Conservation (phyloP, 2,329 filamentous ascomycete genomes). For the Fusarium hostae region DNA sequence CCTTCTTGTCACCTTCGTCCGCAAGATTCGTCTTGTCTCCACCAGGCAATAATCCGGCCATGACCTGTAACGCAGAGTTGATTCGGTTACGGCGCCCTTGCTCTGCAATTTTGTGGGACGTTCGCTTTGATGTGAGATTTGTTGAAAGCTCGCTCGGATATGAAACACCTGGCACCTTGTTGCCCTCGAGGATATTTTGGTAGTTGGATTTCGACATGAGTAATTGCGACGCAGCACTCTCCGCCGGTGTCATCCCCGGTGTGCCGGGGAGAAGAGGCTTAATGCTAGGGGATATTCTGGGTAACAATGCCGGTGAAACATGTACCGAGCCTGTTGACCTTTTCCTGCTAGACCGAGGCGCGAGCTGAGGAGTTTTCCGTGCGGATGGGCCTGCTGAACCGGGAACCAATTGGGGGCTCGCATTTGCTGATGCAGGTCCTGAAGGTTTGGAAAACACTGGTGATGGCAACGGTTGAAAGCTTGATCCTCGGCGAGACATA, state of each 20-base stretch:
- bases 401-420: slow-evolving; percentile 71
- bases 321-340: slow-evolving; percentile 78
- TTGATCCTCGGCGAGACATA: slow-evolving; percentile 61
- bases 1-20: slow-evolving; percentile 61
- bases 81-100: slow-evolving; percentile 95
- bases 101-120: slow-evolving; percentile 97
- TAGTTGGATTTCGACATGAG: slow-evolving; percentile 97
- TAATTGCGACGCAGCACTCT: slow-evolving; percentile 75
- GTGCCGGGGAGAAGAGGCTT: slow-evolving; percentile 83
- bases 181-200: slow-evolving; percentile 95
- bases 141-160: slow-evolving; percentile 93
- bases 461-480: slow-evolving; percentile 61
- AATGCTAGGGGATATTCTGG: slow-evolving; percentile 93
- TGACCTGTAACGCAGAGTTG: slow-evolving; percentile 91
- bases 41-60: slow-evolving; percentile 84
- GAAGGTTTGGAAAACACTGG: slow-evolving; percentile 57
- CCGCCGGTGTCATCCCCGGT: slow-evolving; percentile 61
- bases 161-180: slow-evolving; percentile 85
- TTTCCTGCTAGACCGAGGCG: slow-evolving; percentile 72
- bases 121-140: slow-evolving; percentile 94
- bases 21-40: slow-evolving; percentile 54
- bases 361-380: slow-evolving; percentile 66
- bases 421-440: slow-evolving; percentile 64
- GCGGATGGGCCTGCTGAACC: slow-evolving; percentile 59
- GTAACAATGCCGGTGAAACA: slow-evolving; percentile 86